phyloP scores from a whole-genome alignment of 2,329 filamentous ascomycete genomes.

The Westerdykella aurantiaca region DNA sequence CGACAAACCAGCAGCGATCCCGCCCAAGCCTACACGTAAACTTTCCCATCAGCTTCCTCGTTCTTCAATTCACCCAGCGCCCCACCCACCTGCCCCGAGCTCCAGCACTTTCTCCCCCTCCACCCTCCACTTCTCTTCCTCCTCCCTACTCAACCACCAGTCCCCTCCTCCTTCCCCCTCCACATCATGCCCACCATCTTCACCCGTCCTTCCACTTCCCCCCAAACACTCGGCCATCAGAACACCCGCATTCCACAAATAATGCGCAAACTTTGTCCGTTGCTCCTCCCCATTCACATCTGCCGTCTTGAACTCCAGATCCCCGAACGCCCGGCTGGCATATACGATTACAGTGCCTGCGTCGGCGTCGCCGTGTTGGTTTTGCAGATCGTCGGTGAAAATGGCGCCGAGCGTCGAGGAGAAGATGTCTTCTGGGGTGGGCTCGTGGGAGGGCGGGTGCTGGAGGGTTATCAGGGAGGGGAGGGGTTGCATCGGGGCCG shows the following conservation, averaged over 20 bases:
- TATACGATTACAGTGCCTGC: constrained; percentile 55
- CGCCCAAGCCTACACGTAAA: constrained; percentile 42
- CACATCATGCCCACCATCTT: constrained; percentile 13
- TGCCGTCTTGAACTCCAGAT: constrained; percentile 39
- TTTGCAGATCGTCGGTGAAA: constrained; percentile 62
- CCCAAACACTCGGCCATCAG: constrained; percentile 43
- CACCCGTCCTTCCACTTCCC: constrained; percentile 13
- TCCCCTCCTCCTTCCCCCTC: constrained; percentile 12
- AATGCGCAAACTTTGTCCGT: constrained; percentile 62
- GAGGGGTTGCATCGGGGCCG: constrained; percentile 6
- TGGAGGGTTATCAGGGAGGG: constrained; percentile 27
- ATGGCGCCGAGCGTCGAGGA: constrained; percentile 55
- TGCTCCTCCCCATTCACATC: constrained; percentile 50
- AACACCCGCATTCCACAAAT: constrained; percentile 62
- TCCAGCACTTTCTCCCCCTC: constrained; percentile 53
- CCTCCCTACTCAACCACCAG: constrained; percentile 31
- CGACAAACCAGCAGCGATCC: constrained; percentile 43
- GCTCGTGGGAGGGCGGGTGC: constrained; percentile 19
- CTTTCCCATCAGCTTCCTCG: constrained; percentile 20
- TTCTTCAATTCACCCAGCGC: constrained; percentile 10
- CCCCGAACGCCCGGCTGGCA: constrained; percentile 31
- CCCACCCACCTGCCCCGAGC: constrained; percentile 60
- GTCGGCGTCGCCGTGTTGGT: constrained; percentile 57
- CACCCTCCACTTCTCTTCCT: constrained; percentile 42
- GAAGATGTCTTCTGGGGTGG: constrained; percentile 56